Percentiles rank a stretch among this genome's conserved stretches.
phyloP scores from a whole-genome alignment of 495 filamentous ascomycete species.

The Aspergillus sclerotioniger region DNA sequence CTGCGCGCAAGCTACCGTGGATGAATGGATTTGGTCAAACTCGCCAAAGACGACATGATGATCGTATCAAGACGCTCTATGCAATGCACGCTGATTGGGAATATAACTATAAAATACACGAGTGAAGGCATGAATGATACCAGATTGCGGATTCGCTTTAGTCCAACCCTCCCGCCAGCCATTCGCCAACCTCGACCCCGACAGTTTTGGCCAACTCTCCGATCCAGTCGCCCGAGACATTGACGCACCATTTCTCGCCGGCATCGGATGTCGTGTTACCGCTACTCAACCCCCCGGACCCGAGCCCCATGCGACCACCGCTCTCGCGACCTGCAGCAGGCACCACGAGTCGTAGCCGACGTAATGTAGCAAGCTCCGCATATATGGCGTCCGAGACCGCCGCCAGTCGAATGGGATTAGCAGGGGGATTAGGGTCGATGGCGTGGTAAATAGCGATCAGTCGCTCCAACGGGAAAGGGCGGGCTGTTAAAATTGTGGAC shows the following conservation, averaged over 20 bases:
- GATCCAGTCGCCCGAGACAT: constrained; percentile 49
- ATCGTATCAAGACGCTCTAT: constrained; percentile 5
- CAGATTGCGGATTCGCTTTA: constrained; percentile 15
- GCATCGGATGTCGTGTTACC: constrained; percentile 42
- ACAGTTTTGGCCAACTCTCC: constrained; percentile 47
- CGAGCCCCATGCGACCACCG: constrained; percentile 23
- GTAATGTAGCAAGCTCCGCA: constrained; percentile 75
- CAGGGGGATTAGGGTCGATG: constrained; percentile 64
- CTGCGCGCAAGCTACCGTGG: constrained; percentile 30
- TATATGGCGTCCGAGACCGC: constrained; percentile 61
- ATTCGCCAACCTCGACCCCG: constrained; percentile 49
- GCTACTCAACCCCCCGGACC: constrained; percentile 30
- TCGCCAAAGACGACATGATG: not conserved
- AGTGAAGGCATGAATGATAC: not conserved
- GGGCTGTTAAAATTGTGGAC: constrained; percentile 69
- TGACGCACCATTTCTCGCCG: constrained; percentile 49
- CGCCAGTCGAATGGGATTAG: constrained; percentile 46
- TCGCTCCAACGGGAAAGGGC: constrained; percentile 83
- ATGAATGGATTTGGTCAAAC: constrained; percentile 42
- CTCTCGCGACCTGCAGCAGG: constrained; percentile 48
- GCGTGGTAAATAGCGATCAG: constrained; percentile 84
- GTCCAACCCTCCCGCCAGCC: constrained; percentile 47
- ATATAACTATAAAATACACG: constrained; percentile 6
- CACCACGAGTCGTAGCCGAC: constrained; percentile 72
- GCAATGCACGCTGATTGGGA: not conserved